phyloP scores from a whole-genome alignment of 768 basidiomycete species.

The Naematelia encephala region DNA sequence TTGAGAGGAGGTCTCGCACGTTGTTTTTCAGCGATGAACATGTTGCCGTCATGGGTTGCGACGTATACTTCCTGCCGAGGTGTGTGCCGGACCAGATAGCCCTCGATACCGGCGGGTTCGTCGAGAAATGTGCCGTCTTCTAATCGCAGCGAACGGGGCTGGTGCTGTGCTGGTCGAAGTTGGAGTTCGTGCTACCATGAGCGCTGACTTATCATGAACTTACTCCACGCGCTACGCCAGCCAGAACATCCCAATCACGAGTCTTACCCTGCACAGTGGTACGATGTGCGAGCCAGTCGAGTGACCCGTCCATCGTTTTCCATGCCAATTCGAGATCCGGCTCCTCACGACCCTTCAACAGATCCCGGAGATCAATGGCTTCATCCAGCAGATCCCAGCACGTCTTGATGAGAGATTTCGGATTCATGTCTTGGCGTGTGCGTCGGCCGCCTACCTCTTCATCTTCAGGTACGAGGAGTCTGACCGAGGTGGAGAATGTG shows the following conservation, averaged over 20 bases:
- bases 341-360: slow-evolving; percentile 60
- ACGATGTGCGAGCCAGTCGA: slow-evolving; percentile 85
- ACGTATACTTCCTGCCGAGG: slow-evolving; percentile 35
- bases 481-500: slow-evolving; percentile 63
- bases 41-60: slow-evolving; percentile 39
- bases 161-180: slow-evolving; percentile 70
- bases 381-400: slow-evolving; percentile 61
- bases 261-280: slow-evolving; percentile 57
- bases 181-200: slow-evolving; percentile 55
- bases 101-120: slow-evolving; percentile 81
- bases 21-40: slow-evolving; percentile 28
- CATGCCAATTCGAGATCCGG: slow-evolving; percentile 67
- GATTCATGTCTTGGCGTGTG: slow-evolving; percentile 59
- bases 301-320: slow-evolving; percentile 61
- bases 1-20: slow-evolving; percentile 37
- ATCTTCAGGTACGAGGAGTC: slow-evolving; percentile 63
- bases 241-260: slow-evolving; percentile 70
- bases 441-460: slow-evolving; percentile 50
- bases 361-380: slow-evolving; percentile 62
- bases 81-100: slow-evolving; percentile 59
- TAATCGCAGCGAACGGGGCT: slow-evolving; percentile 54
- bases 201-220: slow-evolving; percentile 26
- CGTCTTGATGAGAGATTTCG: slow-evolving; percentile 62
- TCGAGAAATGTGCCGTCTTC: slow-evolving; percentile 57
- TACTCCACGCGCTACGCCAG: slow-evolving; percentile 70